phyloP scores from a whole-genome alignment of 139 green algal genomes.

The Asterochloris sp. region DNA sequence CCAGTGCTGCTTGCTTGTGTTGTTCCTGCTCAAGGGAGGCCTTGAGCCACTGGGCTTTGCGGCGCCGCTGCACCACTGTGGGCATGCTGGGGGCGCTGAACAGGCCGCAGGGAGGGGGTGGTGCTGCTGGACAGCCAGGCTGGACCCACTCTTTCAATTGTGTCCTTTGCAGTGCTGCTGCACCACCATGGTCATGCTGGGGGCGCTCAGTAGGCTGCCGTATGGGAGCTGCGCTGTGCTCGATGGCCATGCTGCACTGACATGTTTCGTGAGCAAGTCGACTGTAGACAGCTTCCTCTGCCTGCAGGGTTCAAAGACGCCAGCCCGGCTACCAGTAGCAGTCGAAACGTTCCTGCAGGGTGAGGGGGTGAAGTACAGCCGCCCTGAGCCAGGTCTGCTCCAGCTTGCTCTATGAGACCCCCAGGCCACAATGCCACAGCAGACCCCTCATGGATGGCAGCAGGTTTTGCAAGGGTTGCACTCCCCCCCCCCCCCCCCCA shows the following conservation, averaged over 20 bases:
- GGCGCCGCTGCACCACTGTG: too few relatives aligned
- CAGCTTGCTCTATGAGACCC: constrained; percentile 31
- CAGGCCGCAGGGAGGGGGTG: too few relatives aligned
- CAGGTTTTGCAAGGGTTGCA: too few relatives aligned
- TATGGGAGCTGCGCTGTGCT: neutral
- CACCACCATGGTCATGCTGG: neutral
- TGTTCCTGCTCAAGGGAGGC: too few relatives aligned
- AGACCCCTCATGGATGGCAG: too few relatives aligned
- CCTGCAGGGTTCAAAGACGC: constrained; percentile 32
- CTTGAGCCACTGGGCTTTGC: too few relatives aligned
- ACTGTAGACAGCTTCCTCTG: neutral
- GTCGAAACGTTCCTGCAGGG: constrained; percentile 41
- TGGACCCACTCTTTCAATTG: neutral
- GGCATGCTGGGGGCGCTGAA: too few relatives aligned
- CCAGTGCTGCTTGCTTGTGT: too few relatives aligned
- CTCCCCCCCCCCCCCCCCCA: too few relatives aligned
- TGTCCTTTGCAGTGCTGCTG: neutral
- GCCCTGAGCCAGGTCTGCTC: constrained; percentile 47
- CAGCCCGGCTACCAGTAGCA: constrained; percentile 38
- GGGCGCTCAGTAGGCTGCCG: neutral
- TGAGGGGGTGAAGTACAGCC: constrained; percentile 29
- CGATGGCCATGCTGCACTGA: neutral
- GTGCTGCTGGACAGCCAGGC: neutral
- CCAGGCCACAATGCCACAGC: neutral
- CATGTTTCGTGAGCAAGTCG: neutral